A percentile compares a stretch with the other conserved stretches of the same genome.
Conservation (phyloP, 108 stramenopile species). For the Nitzschia inconspicua region DNA sequence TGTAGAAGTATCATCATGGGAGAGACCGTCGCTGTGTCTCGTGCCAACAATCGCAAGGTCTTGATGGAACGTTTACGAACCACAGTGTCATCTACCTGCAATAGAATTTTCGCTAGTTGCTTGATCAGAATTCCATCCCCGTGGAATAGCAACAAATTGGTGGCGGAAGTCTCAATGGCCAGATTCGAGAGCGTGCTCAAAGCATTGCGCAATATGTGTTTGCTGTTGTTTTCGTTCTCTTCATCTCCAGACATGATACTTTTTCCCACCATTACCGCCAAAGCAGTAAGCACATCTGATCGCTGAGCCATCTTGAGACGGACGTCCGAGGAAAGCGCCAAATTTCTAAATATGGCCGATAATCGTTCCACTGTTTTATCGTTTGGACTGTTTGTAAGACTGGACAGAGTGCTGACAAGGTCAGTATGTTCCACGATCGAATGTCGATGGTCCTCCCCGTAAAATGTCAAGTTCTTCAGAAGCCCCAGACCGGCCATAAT, state of each 20-base stretch:
- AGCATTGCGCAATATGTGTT: conserved; percentile 24
- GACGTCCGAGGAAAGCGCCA: conserved; percentile 26
- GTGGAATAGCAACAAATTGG: conserved; percentile 34
- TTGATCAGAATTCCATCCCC: conserved; percentile 44
- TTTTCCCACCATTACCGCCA: conserved; percentile 16
- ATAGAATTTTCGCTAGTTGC: conserved; percentile 21
- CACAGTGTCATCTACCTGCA: conserved; percentile 12
- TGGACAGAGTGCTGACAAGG: conserved; percentile 15
- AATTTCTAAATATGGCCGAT: conserved; percentile 48
- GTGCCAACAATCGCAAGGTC: conserved; percentile 25
- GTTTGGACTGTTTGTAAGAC: conserved; percentile 2
- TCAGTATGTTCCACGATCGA: conserved; percentile 22
- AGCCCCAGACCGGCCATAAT: conserved; percentile 30
- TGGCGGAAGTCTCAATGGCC: conserved; percentile 34
- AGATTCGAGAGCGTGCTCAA: conserved; percentile 34
- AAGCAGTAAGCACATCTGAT: conserved; percentile 22
- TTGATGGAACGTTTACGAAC: conserved; percentile 40
- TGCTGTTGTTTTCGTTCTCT: neutral
- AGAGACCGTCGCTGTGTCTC: no score
- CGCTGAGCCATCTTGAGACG: conserved; percentile 24
- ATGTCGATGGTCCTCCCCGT: conserved; percentile 33
- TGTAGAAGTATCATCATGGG: conserved; percentile 28
- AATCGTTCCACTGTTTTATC: conserved; percentile 27
- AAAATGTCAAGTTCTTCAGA: conserved; percentile 45
- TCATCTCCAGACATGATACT: neutral